phyloP scores from a whole-genome alignment of 2,329 filamentous ascomycete genomes.

The Curvularia sp. region DNA sequence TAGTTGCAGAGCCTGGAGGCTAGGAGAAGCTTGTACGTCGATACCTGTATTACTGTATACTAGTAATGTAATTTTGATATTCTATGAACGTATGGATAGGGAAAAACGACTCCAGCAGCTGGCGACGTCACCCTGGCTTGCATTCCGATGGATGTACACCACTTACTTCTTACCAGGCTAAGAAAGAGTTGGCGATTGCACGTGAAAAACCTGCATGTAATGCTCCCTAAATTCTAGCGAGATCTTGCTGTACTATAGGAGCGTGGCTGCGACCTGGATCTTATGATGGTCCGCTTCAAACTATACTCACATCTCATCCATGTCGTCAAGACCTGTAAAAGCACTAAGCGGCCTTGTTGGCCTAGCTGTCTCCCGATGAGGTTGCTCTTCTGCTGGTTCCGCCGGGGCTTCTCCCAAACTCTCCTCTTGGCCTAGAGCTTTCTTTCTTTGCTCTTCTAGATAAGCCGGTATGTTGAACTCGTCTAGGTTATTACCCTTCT shows the following conservation, averaged over 20 bases:
- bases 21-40: not conserved
- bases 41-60: not conserved
- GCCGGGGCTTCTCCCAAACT: not conserved
- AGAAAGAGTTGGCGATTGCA: not conserved
- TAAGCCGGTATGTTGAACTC: slow-evolving; percentile 34
- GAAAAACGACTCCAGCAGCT: not conserved
- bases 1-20: not conserved
- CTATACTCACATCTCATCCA: slow-evolving; percentile 6
- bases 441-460: slow-evolving; percentile 30
- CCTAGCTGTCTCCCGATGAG: slow-evolving; percentile 4
- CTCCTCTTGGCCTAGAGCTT: slow-evolving; percentile 2
- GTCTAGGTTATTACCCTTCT: slow-evolving; percentile 30
- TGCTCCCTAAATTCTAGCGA: not conserved
- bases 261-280: not conserved
- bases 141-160: not conserved
- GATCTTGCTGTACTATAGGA: not conserved
- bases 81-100: not conserved
- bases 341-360: slow-evolving; percentile 10
- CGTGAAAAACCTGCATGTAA: not conserved
- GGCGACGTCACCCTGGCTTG: not conserved
- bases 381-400: slow-evolving; percentile 1
- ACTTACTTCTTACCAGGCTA: not conserved
- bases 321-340: slow-evolving; percentile 14
- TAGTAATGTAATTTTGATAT: not conserved
- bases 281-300: not conserved